Percentiles rank a stretch among this genome's conserved stretches.
phyloP scores from a whole-genome alignment of 441 rosid species.

The Isatis lusitanica region DNA sequence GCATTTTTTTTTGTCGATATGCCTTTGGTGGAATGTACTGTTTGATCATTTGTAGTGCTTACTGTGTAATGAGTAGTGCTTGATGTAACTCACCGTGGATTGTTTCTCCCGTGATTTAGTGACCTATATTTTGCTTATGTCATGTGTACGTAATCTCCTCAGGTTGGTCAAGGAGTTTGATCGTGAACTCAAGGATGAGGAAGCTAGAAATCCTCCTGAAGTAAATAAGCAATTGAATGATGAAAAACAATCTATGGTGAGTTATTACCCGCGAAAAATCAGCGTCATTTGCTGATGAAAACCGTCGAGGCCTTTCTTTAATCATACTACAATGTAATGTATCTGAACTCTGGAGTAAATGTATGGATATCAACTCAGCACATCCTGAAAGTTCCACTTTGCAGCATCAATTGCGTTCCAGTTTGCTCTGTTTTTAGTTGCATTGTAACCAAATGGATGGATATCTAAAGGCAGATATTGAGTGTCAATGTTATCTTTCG shows the following conservation, averaged over 20 bases:
- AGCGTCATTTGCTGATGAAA: not conserved
- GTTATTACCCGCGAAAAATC: conserved; percentile 11
- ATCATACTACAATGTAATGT: not conserved
- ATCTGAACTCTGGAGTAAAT: not conserved
- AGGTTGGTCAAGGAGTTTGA: conserved; percentile 95
- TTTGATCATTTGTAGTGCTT: not conserved
- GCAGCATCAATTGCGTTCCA: not conserved
- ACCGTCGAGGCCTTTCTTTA: not conserved
- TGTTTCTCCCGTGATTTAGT: not conserved
- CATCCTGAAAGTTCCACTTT: not conserved
- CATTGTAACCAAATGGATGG: not conserved
- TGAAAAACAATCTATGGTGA: conserved; percentile 97
- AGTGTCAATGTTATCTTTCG: not conserved
- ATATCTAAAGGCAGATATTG: not conserved
- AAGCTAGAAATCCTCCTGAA: conserved; percentile 74
- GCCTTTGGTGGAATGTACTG: too few species aligned
- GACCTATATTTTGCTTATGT: not conserved
- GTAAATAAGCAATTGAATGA: conserved; percentile 87
- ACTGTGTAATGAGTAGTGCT: too few species aligned
- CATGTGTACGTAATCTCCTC: conserved; percentile 36
- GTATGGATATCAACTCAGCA: not conserved
- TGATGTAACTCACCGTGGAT: too few species aligned
- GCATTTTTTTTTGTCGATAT: too few species aligned
- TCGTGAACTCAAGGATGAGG: conserved; percentile 87
- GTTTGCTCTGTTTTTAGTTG: conserved; percentile 19